Evolutionary conservation across 2,329 filamentous ascomycete species (phyloP), one percentile per base, ranked within the genome.

Genomic region (Neonectria hederae): DNA sequence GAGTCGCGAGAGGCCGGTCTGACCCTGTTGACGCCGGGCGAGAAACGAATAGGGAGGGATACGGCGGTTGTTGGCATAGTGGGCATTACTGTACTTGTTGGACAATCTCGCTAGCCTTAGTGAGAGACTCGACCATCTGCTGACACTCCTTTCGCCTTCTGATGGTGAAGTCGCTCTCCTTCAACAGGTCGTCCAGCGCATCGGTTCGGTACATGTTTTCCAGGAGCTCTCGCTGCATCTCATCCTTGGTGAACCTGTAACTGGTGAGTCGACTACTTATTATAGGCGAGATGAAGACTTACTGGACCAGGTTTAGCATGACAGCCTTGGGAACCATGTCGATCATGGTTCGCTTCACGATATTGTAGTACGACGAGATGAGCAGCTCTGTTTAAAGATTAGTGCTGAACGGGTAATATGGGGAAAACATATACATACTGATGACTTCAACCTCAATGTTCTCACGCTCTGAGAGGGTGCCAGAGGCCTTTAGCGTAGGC

Each of bases 271-370:
- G 8, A 24, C 7, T n/a, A 5, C 9, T n/a, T 4, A 14, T 46
- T 21, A 45, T 13, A 4, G 9, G 22, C 6, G 8, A n/a, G 32
- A 1, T 9, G 9, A 57, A 13, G 30, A 90, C 93, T 79, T 89
- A 97, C 92, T 95, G 90, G 55, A 99, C 96, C 49, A 99, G 91
- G 73, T 88, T 97, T 71, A 98, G 87, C 96, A 99, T 99, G 77
- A 99, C 97, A 43, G 96, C 96, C 83, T 99, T 99, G 72, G 96
- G 96, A 6, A 99, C 96, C 96, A 99, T 99, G 77, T 99, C 96
- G 71, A 98, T 97, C 94, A 99, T 97, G 65, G 97, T 99, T 72
- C 96, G 88, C 84, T 94, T 93, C 70, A 97, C 94, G 77, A 99
- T 99, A 82, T 97, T 97, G 83, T 92, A 99, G 85, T 99, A 99